Percentiles rank a stretch among this genome's conserved stretches.
phyloP scores from a whole-genome alignment of 2,329 filamentous ascomycete genomes.

The Colletotrichum eremochloae region DNA sequence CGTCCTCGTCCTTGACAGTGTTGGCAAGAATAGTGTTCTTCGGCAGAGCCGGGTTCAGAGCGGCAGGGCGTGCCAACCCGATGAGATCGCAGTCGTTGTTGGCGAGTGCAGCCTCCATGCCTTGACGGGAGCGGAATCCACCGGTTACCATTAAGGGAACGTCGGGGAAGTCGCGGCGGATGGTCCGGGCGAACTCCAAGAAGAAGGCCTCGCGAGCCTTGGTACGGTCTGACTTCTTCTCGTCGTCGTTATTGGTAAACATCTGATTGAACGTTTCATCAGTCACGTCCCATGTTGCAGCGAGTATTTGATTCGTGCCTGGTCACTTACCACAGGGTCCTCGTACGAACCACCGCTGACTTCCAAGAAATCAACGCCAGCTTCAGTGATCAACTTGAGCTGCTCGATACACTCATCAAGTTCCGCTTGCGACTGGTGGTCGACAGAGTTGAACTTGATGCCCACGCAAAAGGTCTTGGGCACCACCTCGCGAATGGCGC shows the following conservation, averaged over 20 bases:
- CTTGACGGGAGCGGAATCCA: constrained; percentile 67
- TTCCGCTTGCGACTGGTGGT: constrained; percentile 62
- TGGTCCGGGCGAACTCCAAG: constrained; percentile 71
- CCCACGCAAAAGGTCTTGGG: constrained; percentile 61
- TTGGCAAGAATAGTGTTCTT: constrained; percentile 52
- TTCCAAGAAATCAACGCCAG: constrained; percentile 75
- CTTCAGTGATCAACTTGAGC: constrained; percentile 61
- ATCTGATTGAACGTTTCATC: constrained; percentile 5
- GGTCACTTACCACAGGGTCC: constrained; percentile 57
- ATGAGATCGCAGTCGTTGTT: constrained; percentile 57
- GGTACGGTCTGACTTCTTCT: constrained; percentile 57
- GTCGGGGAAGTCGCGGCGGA: constrained; percentile 59
- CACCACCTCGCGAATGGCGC: constrained; percentile 55
- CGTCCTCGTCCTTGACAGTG: constrained; percentile 52
- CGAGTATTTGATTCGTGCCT: neutral
- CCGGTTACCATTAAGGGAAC: constrained; percentile 71
- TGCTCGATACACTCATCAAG: constrained; percentile 70
- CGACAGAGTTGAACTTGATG: constrained; percentile 69
- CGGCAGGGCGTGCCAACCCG: constrained; percentile 56
- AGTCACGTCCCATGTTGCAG: constrained; percentile 51
- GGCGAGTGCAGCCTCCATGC: constrained; percentile 57
- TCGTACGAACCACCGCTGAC: constrained; percentile 74
- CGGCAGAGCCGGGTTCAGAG: constrained; percentile 55
- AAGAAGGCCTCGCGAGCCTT: constrained; percentile 76
- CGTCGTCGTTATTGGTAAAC: constrained; percentile 36